Evolutionary conservation across 768 basidiomycete genomes (phyloP), one percentile per base, ranked within the genome.

Genomic region (Roridomyces roridus): DNA sequence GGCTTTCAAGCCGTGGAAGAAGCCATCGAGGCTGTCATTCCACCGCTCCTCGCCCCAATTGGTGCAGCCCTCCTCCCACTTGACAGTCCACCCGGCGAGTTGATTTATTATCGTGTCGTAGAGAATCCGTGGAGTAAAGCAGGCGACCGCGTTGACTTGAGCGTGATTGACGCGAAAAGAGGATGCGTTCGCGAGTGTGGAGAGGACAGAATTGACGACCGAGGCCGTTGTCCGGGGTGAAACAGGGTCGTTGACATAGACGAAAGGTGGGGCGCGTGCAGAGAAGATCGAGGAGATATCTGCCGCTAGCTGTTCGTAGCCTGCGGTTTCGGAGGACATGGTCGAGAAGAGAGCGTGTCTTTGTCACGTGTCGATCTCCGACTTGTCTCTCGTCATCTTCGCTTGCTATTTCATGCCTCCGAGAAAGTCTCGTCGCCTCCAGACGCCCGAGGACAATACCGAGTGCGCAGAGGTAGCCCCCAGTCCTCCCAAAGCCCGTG

Each of bases 21-120:
- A 92, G 12, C 77, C 74, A 52, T 91, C 90, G 21, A 91, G 66
- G 53, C 74, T 86, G 29, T 88, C 86, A 64, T 86, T 90, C 74
- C 80, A 88, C 55, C 81, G 65, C 46, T 77, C 67, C 14, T 70
- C 73, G 9, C 67, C 66, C 89, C 88, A 91, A 51, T 85, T 85
- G 23, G 68, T 70, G 57, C 86, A 87, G 14, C 86, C 88, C 6
- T 81, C 72, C 21, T 80, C 77, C 89, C 88, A 91, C 6, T 70
- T 67, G 9, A 84, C 77, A 14, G 68, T 72, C 83, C 85, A 87
- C 10, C 69, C 68, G 4, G 84, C 81, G 4, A 92, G 75, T 6
- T 77, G 66, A 64, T 92, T 88, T 50, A 93, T 71, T 7, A 85
- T 74, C 1, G 82, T 74, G 68, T 92, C 88, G 55, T 84, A 94